phyloP scores from a whole-genome alignment of 140 eudicot species.

The Oenanthe javanica region DNA sequence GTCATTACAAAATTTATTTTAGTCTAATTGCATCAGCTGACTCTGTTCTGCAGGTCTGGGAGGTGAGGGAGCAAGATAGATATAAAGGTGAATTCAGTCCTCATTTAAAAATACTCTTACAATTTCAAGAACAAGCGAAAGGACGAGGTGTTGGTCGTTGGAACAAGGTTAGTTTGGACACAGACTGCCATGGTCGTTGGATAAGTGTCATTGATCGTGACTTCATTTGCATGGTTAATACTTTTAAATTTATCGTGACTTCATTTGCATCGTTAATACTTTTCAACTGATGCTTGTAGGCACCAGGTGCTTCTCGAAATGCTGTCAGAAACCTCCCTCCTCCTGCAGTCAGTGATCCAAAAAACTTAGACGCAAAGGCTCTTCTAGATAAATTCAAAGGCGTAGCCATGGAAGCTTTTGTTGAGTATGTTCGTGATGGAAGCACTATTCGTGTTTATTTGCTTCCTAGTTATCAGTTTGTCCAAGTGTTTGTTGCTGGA shows the following conservation, averaged over 20 bases:
- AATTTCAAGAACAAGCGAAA: slow-evolving; percentile 77
- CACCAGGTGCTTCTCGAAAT: slow-evolving; percentile 79
- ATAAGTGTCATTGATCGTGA: background rate
- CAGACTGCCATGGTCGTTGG: background rate
- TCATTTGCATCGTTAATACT: too few relatives aligned
- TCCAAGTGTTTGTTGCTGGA: slow-evolving; percentile 93
- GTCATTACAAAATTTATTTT: slow-evolving; percentile 4
- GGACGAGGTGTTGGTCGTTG: slow-evolving; percentile 84
- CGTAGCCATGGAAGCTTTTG: slow-evolving; percentile 74
- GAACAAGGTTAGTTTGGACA: slow-evolving; percentile 58
- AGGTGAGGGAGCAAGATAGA: slow-evolving; percentile 28
- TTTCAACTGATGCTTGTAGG: slow-evolving; percentile 34
- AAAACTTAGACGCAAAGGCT: slow-evolving; percentile 67
- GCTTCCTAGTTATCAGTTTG: slow-evolving; percentile 88
- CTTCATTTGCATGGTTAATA: background rate
- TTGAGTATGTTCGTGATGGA: slow-evolving; percentile 95
- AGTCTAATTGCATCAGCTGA: slow-evolving; percentile 7
- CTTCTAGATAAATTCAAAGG: slow-evolving; percentile 67
- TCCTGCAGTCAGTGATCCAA: slow-evolving; percentile 76
- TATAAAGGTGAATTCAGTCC: slow-evolving; percentile 58
- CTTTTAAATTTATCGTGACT: background rate
- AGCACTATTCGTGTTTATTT: slow-evolving; percentile 86
- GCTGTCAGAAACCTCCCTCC: slow-evolving; percentile 83
- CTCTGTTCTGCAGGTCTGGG: slow-evolving; percentile 64
- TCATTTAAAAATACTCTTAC: slow-evolving; percentile 36